A percentile compares a stretch with the other conserved stretches of the same genome.
phyloP scores from a whole-genome alignment of 805 yeast genomes.

The Komagataella kurtzmanii region DNA sequence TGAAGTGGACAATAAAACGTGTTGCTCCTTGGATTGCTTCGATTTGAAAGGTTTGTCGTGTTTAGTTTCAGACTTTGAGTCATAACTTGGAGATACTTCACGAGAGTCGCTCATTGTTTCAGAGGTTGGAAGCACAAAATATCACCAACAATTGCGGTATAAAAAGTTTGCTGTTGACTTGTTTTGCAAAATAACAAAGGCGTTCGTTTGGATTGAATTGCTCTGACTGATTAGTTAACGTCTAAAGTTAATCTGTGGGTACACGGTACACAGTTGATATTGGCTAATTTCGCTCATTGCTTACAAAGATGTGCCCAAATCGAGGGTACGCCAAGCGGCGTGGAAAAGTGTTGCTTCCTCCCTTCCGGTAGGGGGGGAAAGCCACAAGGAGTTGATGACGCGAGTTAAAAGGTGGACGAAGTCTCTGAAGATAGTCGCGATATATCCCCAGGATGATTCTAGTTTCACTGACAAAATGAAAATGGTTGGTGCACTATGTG shows the following conservation, averaged over 20 bases:
- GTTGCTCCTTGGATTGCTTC: conserved; percentile 1
- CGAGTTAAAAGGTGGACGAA: background rate
- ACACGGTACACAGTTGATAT: background rate
- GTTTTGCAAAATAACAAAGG: background rate
- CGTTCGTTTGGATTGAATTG: background rate
- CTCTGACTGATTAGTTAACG: background rate
- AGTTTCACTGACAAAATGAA: background rate
- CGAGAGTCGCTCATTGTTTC: background rate
- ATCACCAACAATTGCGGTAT: background rate
- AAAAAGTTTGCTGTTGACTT: background rate
- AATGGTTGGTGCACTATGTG: background rate
- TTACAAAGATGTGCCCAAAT: background rate
- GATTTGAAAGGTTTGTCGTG: background rate
- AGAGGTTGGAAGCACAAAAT: background rate
- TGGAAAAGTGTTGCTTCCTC: background rate
- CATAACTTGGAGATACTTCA: background rate
- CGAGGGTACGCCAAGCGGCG: background rate
- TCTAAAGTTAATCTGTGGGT: background rate
- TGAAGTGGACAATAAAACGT: conserved; percentile 45
- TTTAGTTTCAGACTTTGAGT: background rate
- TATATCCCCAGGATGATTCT: background rate
- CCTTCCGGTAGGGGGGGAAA: background rate
- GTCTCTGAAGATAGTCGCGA: background rate
- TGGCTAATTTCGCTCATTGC: background rate
- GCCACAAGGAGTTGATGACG: background rate